A percentile compares a stretch with the other conserved stretches of the same genome.
Conservation (phyloP, 2,329 filamentous ascomycete species). For the Aureobasidium namibiae region DNA sequence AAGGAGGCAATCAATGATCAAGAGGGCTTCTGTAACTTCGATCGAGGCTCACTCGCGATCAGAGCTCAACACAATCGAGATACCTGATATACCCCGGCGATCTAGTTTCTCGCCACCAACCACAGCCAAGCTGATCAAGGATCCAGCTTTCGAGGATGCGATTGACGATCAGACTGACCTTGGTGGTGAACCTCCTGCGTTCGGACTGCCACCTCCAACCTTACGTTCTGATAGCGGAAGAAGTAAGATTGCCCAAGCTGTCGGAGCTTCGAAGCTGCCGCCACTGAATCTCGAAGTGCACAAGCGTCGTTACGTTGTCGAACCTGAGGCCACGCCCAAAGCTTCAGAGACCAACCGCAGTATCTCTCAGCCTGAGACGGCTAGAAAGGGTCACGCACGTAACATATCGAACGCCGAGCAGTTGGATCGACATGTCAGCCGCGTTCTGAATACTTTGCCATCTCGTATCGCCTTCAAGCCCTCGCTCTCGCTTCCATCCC, state of each 20-base stretch:
- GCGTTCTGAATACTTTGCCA: slow-evolving; percentile 26
- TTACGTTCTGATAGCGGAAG: slow-evolving; percentile 14
- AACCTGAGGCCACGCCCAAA: not conserved
- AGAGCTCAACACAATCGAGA: slow-evolving; percentile 12
- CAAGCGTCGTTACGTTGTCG: slow-evolving; percentile 27
- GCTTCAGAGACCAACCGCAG: not conserved
- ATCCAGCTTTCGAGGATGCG: not conserved
- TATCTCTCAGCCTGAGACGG: not conserved
- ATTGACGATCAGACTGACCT: not conserved
- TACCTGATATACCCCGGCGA: not conserved
- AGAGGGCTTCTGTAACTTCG: slow-evolving; percentile 12
- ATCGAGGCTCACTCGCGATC: slow-evolving; percentile 10
- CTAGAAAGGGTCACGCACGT: slow-evolving; percentile 4
- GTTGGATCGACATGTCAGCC: slow-evolving; percentile 48
- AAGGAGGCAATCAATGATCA: not conserved
- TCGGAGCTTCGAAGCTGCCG: slow-evolving; percentile 20
- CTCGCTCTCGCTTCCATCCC: slow-evolving; percentile 56
- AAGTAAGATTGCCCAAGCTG: not conserved
- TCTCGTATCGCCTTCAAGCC: slow-evolving; percentile 39
- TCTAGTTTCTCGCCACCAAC: not conserved
- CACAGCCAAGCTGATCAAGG: not conserved
- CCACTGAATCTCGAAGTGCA: slow-evolving; percentile 37
- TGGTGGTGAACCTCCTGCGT: slow-evolving; percentile 3
- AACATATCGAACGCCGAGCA: slow-evolving; percentile 51
- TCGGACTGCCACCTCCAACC: slow-evolving; percentile 1